phyloP scores from a whole-genome alignment of 768 basidiomycete species.

The Astraeus odoratus region DNA sequence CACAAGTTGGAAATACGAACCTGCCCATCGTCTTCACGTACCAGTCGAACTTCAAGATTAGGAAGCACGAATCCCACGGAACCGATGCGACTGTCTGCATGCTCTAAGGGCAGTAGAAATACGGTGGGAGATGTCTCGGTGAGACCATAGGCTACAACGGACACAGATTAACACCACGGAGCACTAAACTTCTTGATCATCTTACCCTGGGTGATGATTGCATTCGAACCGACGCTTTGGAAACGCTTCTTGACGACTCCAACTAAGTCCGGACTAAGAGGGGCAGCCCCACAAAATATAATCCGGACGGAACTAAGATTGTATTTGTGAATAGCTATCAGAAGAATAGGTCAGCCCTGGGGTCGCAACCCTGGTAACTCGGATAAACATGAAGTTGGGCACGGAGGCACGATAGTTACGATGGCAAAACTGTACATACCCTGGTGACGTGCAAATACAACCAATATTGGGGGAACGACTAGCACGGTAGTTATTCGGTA shows the following conservation, averaged over 20 bases:
- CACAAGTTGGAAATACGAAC: conserved; percentile 3
- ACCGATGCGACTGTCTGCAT: conserved; percentile 46
- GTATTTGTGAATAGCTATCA: conserved; percentile 54
- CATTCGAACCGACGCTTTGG: conserved; percentile 34
- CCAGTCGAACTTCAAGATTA: conserved; percentile 68
- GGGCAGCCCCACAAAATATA: conserved; percentile 75
- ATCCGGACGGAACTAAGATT: conserved; percentile 53
- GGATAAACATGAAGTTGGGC: too few relatives aligned
- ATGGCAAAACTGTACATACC: conserved; percentile 38
- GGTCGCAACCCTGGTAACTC: too few relatives aligned
- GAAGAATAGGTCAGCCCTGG: neutral
- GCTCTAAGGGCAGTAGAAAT: conserved; percentile 42
- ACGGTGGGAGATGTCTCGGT: conserved; percentile 79
- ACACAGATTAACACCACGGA: neutral
- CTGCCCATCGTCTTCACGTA: conserved; percentile 55
- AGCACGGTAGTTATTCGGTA: conserved; percentile 54
- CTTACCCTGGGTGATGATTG: conserved; percentile 48
- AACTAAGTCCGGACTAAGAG: conserved; percentile 59
- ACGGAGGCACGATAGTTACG: too few relatives aligned
- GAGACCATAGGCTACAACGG: conserved; percentile 56
- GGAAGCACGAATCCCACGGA: conserved; percentile 66
- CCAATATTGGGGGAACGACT: conserved; percentile 80
- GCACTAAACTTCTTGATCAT: neutral
- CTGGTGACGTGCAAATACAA: conserved; percentile 64
- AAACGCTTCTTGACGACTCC: conserved; percentile 37